Evolutionary conservation across 208 protist genomes (phyloP), one percentile per base, ranked within the genome.

Genomic region (Sergeia podlipaevii): DNA sequence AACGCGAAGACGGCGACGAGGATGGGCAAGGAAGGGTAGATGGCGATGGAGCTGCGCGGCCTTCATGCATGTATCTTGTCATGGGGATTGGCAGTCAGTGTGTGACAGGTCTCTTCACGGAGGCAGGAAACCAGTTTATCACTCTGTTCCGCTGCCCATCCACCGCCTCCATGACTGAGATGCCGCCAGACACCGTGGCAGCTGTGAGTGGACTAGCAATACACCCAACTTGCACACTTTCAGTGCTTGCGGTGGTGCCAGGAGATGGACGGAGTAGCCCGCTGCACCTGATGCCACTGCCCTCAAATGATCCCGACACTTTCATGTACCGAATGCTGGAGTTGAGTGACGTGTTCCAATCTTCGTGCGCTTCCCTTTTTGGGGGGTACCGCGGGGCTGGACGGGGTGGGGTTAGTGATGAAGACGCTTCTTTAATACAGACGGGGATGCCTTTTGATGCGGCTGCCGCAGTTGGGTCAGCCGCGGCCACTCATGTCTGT

Each of bases 161-260:
- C 11, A 53, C 76, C n/a, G 65, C 66, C 15, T 65, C 55, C 4
- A 42, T 32, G 28, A 57, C 47, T 17, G 41, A 53, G 15, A 50
- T 80, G 45, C 72, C 71, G 13, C 15, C 29, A 18, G 29, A 61
- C 11, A 62, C 39, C 4, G 67, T 65, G 32, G 52, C 66, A 0
- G 77, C 41, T 6, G 39, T 94, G 0, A 37, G 48, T 21, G 80
- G 80, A 24, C 53, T 89, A 20, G 65, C 87, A 2, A 30, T 89
- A 29, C 87, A 94, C 52, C 72, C 80, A 3, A 79, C 77, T 4
- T 66, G 54, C 42, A 58, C 56, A 1, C 37, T 94, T 30, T 70
- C 74, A 4, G 46, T 89, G 43, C 3, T 83, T 20, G 60, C 57
- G 17, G 27, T 88, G 36, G 71, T 71, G 11, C 64, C 60, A 20